phyloP scores from a whole-genome alignment of 2,329 filamentous ascomycete species.

The Alternaria conjuncta region DNA sequence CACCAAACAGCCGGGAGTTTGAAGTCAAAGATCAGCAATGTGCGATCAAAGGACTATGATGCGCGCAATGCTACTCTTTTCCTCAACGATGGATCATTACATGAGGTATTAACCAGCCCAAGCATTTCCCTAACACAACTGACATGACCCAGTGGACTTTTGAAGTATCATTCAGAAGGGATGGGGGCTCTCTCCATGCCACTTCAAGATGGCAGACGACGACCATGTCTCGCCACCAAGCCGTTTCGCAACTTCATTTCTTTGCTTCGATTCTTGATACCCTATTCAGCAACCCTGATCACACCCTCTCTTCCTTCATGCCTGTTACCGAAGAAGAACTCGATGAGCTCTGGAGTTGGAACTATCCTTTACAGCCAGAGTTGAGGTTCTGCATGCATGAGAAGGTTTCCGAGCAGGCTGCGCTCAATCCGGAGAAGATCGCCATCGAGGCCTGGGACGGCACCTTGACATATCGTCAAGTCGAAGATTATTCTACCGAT shows the following conservation, averaged over 20 bases:
- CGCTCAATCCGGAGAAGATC: conserved; percentile 41
- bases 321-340: conserved; percentile 48
- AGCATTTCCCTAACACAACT: not conserved
- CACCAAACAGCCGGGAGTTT: conserved; percentile 22
- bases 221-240: conserved; percentile 53
- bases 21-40: conserved; percentile 16
- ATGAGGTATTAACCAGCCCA: conserved; percentile 29
- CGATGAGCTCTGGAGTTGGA: conserved; percentile 58
- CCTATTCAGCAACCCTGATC: conserved; percentile 42
- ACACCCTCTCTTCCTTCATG: conserved; percentile 21
- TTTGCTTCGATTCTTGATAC: conserved; percentile 46
- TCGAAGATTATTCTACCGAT: conserved; percentile 42
- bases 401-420: conserved; percentile 51
- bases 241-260: conserved; percentile 52
- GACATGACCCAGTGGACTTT: conserved; percentile 37
- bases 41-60: conserved; percentile 19
- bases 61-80: conserved; percentile 21
- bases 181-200: conserved; percentile 40
- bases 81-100: conserved; percentile 37
- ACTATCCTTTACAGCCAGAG: conserved; percentile 52
- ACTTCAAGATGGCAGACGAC: conserved; percentile 53
- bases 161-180: conserved; percentile 32
- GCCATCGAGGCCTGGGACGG: conserved; percentile 51
- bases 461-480: conserved; percentile 42
- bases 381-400: conserved; percentile 57